Evolutionary conservation across 345 rosid genomes (phyloP), one percentile per base, ranked within the genome.

Genomic region (Gossypium thurberi): DNA sequence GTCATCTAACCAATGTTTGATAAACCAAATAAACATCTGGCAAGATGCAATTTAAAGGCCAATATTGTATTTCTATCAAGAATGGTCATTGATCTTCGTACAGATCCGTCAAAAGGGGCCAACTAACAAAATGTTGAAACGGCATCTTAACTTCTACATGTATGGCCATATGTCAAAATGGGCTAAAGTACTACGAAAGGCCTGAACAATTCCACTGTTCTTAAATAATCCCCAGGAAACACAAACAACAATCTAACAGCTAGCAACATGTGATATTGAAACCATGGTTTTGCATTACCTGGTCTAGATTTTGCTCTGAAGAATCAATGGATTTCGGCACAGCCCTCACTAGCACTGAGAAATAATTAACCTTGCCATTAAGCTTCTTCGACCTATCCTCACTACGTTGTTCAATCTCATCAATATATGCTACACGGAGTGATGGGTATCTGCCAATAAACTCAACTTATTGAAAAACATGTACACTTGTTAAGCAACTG

Each of bases 391-490:
- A 67, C 70, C 78, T 85, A 74, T 88, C 99, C 78, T 89, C 80
- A 74, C 71, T 89, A 62, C 95, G 87, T 80, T 91, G 96, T 82
- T 96, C 98, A 8, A 96, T 92, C 85, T 96, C 99, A 71, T 96
- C 99, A 76, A 96, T 93, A 77, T 93, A 96, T 26, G 99, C 99
- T 56, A 96, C 98, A 46, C 99, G 97, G 68, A 96, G 93, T 12
- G 99, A 96, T n/a, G 95, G 97, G 79, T 96, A 90, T 70, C 99
- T 96, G 85, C 79, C 84, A 77, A 65, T 57, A 18, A 70, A 69
- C 46, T 51, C 56, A 33, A 40, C 20, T 47, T 69, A 28, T 9
- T 14, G 1, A 25, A 59, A 26, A 25, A 44, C 44, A 44, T 57
- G 53, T 23, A 25, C 66, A 55, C 67, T 40, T 58, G 76, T 53